A percentile compares a stretch with the other conserved stretches of the same genome.
These are phyloP conservation scores for Cryptosporidium bovis DNA, from an alignment of 169 alveolate genomes.

Conservation along the genomic window DNA sequence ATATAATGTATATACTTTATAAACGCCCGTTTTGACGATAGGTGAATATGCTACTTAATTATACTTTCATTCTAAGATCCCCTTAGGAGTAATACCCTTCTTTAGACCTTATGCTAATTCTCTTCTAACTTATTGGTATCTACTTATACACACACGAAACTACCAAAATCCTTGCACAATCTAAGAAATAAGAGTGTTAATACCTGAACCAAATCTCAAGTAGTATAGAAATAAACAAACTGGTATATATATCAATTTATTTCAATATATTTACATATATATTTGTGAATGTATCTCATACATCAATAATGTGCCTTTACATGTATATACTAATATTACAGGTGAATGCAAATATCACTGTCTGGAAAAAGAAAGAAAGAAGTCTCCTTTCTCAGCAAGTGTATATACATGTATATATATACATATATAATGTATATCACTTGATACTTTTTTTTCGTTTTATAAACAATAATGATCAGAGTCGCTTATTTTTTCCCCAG, in stretches of 20 bases:
- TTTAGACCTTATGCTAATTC: slow-evolving; percentile 74
- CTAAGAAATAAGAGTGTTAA: slow-evolving; percentile 48
- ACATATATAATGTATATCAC: background rate
- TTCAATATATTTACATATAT: background rate
- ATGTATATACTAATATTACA: no score
- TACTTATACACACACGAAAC: slow-evolving; percentile 75
- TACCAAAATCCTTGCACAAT: slow-evolving; percentile 72
- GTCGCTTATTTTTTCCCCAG: no score
- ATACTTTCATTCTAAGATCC: slow-evolving; percentile 70
- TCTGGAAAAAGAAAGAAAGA: no score
- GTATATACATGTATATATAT: background rate
- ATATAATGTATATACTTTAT: slow-evolving; percentile 7
- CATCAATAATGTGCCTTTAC: no score
- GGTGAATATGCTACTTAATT: slow-evolving; percentile 57
- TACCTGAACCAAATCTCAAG: slow-evolving; percentile 71
- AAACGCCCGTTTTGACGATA: no score
- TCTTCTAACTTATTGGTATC: slow-evolving; percentile 75
- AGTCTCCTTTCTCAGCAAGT: background rate
- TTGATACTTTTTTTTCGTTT: slow-evolving; percentile 22
- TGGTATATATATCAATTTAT: no score
- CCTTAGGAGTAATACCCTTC: slow-evolving; percentile 64
- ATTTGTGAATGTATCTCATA: background rate
- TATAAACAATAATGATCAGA: background rate
- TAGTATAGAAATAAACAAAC: background rate
- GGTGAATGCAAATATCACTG: no score